A percentile compares a stretch with the other conserved stretches of the same genome.
Conservation (phyloP, 2,329 filamentous ascomycete species). For the Aspergillus piperis region DNA sequence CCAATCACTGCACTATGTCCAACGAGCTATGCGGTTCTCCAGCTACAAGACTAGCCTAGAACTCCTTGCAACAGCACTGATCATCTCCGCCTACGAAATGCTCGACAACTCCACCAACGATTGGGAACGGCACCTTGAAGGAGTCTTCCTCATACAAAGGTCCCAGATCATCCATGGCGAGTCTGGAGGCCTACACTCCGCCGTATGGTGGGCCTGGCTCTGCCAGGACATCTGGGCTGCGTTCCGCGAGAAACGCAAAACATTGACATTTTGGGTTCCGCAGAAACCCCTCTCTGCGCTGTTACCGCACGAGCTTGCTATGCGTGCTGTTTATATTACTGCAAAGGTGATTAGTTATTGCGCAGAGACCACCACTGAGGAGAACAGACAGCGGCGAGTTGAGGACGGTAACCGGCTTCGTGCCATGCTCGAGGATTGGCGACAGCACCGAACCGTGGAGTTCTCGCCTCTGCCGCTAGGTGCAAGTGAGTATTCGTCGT, state of each 20-base stretch:
- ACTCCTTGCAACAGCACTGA: constrained; percentile 59
- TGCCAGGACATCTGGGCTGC: constrained; percentile 67
- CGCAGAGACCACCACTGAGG: constrained; percentile 13
- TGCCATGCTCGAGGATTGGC: constrained; percentile 29
- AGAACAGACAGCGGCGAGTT: constrained; percentile 14
- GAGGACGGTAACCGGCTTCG: constrained; percentile 22
- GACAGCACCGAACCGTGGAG: constrained; percentile 26
- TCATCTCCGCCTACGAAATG: constrained; percentile 67
- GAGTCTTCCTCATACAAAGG: constrained; percentile 67
- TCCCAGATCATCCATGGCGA: constrained; percentile 63
- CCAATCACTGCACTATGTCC: constrained; percentile 63
- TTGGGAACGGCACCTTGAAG: constrained; percentile 65
- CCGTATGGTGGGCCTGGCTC: constrained; percentile 68
- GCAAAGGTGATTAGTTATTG: constrained; percentile 28
- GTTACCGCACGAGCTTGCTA: background rate
- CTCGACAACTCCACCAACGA: constrained; percentile 57
- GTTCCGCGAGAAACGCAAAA: constrained; percentile 51
- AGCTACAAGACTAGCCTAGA: constrained; percentile 61
- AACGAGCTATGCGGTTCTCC: constrained; percentile 59
- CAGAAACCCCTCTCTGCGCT: background rate
- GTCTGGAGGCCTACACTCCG: constrained; percentile 56
- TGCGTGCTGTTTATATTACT: constrained; percentile 23
- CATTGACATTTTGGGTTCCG: background rate
- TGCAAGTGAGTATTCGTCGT: background rate
- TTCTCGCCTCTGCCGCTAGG: constrained; percentile 26